Evolutionary conservation across 345 rosid species (phyloP).

Genomic region (Bruguiera parviflora): DNA sequence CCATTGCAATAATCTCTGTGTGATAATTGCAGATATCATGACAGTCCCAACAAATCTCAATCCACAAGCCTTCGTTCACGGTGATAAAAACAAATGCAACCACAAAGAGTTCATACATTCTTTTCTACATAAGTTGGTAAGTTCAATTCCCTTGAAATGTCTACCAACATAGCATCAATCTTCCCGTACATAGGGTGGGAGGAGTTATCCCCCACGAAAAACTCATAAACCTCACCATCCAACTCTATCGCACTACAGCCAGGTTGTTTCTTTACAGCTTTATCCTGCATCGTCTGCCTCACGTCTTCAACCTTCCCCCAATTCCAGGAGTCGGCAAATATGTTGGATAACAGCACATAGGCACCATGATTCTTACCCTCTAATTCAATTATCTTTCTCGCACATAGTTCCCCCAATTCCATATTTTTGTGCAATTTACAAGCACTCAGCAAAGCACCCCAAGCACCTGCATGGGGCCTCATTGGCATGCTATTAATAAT

Average conservation of each 20-base stretch:
- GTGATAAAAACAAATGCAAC: not conserved
- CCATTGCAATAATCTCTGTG: not conserved
- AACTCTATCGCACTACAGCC: conserved; percentile 62
- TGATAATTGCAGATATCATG: not conserved
- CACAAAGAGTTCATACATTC: not conserved
- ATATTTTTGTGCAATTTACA: conserved; percentile 50
- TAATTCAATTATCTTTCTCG: conserved; percentile 47
- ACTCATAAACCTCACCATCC: conserved; percentile 57
- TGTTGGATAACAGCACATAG: conserved; percentile 57
- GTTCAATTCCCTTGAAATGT: conserved; percentile 1
- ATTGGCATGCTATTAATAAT: conserved; percentile 49
- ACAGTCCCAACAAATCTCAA: not conserved
- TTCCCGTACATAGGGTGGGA: conserved; percentile 32
- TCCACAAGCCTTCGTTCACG: not conserved
- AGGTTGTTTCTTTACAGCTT: conserved; percentile 50
- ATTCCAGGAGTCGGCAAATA: conserved; percentile 53
- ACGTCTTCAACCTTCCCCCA: conserved; percentile 49
- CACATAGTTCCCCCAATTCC: conserved; percentile 52
- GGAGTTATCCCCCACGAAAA: conserved; percentile 50
- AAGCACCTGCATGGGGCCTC: conserved; percentile 58
- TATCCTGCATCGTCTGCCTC: conserved; percentile 50
- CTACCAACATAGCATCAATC: conserved; percentile 1
- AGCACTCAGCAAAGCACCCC: conserved; percentile 71
- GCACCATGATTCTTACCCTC: conserved; percentile 52
- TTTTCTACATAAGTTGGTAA: conserved; percentile 2